Percentiles rank a stretch among this genome's conserved stretches.
Evolutionary conservation across 495 filamentous ascomycete species (phyloP).

Genomic region (Daldinia childiae): DNA sequence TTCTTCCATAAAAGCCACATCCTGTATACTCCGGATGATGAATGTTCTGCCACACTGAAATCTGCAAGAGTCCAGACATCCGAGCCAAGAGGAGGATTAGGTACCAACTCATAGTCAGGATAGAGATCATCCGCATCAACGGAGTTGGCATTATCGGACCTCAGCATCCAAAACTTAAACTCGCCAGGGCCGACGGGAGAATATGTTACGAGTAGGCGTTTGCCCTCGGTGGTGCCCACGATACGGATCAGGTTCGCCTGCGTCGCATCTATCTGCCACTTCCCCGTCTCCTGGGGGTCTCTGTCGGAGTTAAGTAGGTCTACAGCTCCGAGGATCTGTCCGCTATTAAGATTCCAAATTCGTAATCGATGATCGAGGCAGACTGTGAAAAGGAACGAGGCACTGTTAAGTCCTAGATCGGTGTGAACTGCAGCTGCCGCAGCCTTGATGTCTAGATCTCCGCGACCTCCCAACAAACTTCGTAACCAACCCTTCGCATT

Average conservation of each 20-base stretch:
- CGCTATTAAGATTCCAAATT: slow-evolving; percentile 82
- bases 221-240: slow-evolving; percentile 69
- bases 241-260: slow-evolving; percentile 77
- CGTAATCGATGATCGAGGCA: slow-evolving; percentile 87
- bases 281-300: slow-evolving; percentile 65
- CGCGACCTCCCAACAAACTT: slow-evolving; percentile 70
- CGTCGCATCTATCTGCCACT: slow-evolving; percentile 79
- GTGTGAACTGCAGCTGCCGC: slow-evolving; percentile 59
- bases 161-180: slow-evolving; percentile 94
- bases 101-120: slow-evolving; percentile 67
- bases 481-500: slow-evolving; percentile 84
- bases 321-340: slow-evolving; percentile 65
- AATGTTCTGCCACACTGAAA: slow-evolving; percentile 68
- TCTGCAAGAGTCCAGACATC: slow-evolving; percentile 89
- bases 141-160: slow-evolving; percentile 67
- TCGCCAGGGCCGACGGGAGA: slow-evolving; percentile 85
- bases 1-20: slow-evolving; percentile 89
- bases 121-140: slow-evolving; percentile 76
- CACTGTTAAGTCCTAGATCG: slow-evolving; percentile 53
- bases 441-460: slow-evolving; percentile 42
- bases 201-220: slow-evolving; percentile 81
- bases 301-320: slow-evolving; percentile 48
- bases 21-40: slow-evolving; percentile 61
- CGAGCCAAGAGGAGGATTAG: slow-evolving; percentile 72
- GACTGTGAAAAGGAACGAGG: slow-evolving; percentile 77